These are phyloP conservation scores for Rhododendron henanense DNA, from an alignment of 148 eudicot species.

Conservation along the genomic window DNA sequence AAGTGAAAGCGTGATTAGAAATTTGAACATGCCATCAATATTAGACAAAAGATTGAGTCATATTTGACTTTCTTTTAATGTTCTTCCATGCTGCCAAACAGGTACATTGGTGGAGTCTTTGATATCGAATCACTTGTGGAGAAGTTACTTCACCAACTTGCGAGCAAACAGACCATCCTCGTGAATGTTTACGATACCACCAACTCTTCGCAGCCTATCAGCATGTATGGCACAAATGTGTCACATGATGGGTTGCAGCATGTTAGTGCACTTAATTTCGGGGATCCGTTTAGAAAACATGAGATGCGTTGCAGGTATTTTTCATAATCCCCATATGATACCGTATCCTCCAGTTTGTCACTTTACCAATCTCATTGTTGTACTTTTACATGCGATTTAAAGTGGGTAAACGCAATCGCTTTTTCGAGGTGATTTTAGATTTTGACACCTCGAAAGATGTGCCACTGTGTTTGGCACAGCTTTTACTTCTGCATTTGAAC, in stretches of 20 bases:
- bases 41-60: neutral
- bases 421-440: neutral
- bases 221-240: conserved; percentile 85
- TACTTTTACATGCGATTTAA: neutral
- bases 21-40: neutral
- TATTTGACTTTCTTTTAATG: neutral
- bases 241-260: conserved; percentile 48
- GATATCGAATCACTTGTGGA: conserved; percentile 95
- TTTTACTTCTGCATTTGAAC: neutral
- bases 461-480: neutral
- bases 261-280: conserved; percentile 76
- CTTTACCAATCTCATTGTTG: neutral
- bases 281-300: conserved; percentile 87
- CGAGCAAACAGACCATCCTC: conserved; percentile 88
- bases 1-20: neutral
- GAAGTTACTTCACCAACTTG: conserved; percentile 93
- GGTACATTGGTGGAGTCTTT: conserved; percentile 93
- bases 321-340: neutral
- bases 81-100: conserved; percentile 28
- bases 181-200: conserved; percentile 90
- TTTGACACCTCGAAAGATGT: neutral
- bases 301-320: conserved; percentile 93
- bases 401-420: neutral
- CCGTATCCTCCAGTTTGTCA: neutral
- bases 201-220: conserved; percentile 62